Conservation (phyloP, 148 eudicot species). For the Chenopodium berlandieri region DNA sequence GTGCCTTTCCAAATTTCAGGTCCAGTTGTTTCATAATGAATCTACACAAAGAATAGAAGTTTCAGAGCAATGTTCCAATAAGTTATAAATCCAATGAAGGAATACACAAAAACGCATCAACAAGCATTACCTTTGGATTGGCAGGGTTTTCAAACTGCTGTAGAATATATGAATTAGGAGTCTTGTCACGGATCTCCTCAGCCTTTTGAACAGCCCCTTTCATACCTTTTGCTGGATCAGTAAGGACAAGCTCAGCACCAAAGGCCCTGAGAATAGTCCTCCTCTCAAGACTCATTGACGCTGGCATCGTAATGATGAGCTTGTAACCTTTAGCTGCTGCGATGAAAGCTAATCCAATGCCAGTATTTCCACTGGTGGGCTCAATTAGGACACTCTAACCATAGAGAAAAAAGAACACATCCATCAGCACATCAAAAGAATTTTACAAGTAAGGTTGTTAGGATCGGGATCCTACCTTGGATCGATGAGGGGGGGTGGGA, state of each 20-base stretch:
- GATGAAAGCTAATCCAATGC: constrained; percentile 82
- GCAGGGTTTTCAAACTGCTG: constrained; percentile 89
- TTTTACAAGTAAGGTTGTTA: neutral
- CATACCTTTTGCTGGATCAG: constrained; percentile 77
- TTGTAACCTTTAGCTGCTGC: constrained; percentile 88
- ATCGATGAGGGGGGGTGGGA: too few species aligned
- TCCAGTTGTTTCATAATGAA: constrained; percentile 86
- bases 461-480: too few species aligned
- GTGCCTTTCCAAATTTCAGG: constrained; percentile 85
- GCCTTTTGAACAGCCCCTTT: constrained; percentile 77
- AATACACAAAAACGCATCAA: neutral
- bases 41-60: constrained; percentile 27
- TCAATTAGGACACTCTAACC: constrained; percentile 75
- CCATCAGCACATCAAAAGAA: constrained; percentile 12
- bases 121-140: constrained; percentile 62
- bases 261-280: constrained; percentile 75
- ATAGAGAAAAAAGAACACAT: neutral
- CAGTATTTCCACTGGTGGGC: constrained; percentile 90
- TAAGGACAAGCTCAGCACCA: constrained; percentile 75
- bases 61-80: neutral
- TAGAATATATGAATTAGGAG: constrained; percentile 68
- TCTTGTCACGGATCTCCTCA: constrained; percentile 68
- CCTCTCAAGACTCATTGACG: constrained; percentile 83
- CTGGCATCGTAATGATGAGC: constrained; percentile 80
- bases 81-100: neutral